These are phyloP conservation scores for Closterium sp. DNA, from an alignment of 139 green algal genomes.

Conservation along the genomic window DNA sequence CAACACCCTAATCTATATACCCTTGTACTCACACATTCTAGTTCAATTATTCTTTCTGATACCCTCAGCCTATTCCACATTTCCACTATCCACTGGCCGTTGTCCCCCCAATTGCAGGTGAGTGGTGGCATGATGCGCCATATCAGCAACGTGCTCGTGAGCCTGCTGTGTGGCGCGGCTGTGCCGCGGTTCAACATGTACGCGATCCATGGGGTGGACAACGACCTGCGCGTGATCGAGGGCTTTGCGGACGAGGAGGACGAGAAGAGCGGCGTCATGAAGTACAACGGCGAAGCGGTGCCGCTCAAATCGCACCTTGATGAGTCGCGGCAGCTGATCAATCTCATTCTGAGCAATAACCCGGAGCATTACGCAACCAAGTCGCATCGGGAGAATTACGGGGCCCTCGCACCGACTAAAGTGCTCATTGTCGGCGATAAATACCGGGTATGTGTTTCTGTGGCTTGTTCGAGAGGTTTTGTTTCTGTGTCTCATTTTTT, in stretches of 20 bases:
- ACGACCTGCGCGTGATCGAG: slow-evolving; percentile 43
- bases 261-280: slow-evolving; percentile 18
- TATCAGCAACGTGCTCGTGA: slow-evolving; percentile 41
- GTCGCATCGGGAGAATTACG: slow-evolving; percentile 29
- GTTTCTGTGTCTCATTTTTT: neutral
- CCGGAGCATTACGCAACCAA: slow-evolving; percentile 33
- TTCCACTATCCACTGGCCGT: neutral
- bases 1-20: no score
- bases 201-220: slow-evolving; percentile 37
- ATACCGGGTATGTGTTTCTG: slow-evolving; percentile 39
- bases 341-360: slow-evolving; percentile 42
- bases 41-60: no score
- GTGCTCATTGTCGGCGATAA: slow-evolving; percentile 44
- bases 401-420: slow-evolving; percentile 11
- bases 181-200: slow-evolving; percentile 49
- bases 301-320: slow-evolving; percentile 24
- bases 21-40: no score
- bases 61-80: neutral
- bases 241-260: slow-evolving; percentile 45
- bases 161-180: slow-evolving; percentile 18
- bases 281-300: neutral
- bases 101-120: slow-evolving; percentile 10
- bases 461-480: no score
- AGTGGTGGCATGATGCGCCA: slow-evolving; percentile 43
- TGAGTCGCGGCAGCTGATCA: slow-evolving; percentile 39